Percentiles rank a stretch among this genome's conserved stretches.
These are phyloP conservation scores for Fraxinus cuspidata DNA, from an alignment of 257 asterid species.

Conservation along the genomic window DNA sequence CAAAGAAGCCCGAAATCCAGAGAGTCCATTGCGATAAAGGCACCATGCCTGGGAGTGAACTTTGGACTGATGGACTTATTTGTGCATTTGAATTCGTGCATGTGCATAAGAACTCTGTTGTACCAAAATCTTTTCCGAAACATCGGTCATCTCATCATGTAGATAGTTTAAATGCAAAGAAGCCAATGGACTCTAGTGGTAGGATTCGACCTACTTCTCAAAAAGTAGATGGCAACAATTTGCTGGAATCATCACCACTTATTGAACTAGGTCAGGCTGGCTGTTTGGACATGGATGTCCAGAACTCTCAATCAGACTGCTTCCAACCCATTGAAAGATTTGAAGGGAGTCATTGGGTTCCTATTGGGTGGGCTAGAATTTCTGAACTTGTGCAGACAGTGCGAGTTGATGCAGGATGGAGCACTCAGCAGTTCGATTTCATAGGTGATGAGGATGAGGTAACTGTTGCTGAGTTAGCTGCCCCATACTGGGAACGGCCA, in stretches of 20 bases:
- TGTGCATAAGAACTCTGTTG: conserved; percentile 42
- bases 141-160: conserved; percentile 29
- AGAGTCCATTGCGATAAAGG: conserved; percentile 54
- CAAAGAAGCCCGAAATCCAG: conserved; percentile 48
- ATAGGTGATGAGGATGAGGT: conserved; percentile 70
- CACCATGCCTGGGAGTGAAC: conserved; percentile 53
- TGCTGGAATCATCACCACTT: conserved; percentile 43
- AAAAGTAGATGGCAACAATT: conserved; percentile 25
- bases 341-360: conserved; percentile 72
- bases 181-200: conserved; percentile 28
- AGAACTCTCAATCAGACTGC: conserved; percentile 30
- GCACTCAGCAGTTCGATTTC: conserved; percentile 48
- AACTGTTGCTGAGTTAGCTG: conserved; percentile 89
- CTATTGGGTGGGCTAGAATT: conserved; percentile 90
- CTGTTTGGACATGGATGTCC: conserved; percentile 36
- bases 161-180: conserved; percentile 33
- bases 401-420: conserved; percentile 69
- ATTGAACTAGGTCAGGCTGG: conserved; percentile 37
- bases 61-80: conserved; percentile 90
- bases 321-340: conserved; percentile 33
- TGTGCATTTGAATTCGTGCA: conserved; percentile 86
- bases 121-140: conserved; percentile 44
- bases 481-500: conserved; percentile 92
- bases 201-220: conserved; percentile 32
- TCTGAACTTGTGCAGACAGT: conserved; percentile 66